A percentile compares a stretch with the other conserved stretches of the same genome.
Conservation (phyloP, 495 filamentous ascomycete species). For the Immersiella caudata region DNA sequence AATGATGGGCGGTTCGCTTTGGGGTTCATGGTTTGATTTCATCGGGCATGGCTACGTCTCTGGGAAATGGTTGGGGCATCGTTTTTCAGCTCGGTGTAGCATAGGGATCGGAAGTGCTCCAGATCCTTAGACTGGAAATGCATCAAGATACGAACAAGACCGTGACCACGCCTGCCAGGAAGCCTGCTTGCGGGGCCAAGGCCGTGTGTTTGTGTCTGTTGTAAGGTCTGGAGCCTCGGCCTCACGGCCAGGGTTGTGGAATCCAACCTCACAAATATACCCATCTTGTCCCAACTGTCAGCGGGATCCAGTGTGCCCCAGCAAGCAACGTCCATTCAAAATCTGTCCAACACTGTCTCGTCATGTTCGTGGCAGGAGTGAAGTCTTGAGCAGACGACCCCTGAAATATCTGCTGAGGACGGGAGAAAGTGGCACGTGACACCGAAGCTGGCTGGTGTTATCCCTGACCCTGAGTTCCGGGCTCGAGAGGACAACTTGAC, state of each 20-base stretch:
- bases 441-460: too few relatives aligned
- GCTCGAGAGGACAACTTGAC: neutral
- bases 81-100: conserved; percentile 41
- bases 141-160: conserved; percentile 37
- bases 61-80: conserved; percentile 32
- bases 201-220: conserved; percentile 6
- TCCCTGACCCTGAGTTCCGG: too few relatives aligned
- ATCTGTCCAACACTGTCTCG: too few relatives aligned
- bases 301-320: too few relatives aligned
- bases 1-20: conserved; percentile 36
- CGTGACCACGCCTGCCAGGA: conserved; percentile 21
- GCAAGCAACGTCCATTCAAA: neutral
- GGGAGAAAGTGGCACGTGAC: too few relatives aligned
- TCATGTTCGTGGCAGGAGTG: too few relatives aligned
- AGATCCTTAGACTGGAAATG: conserved; percentile 44
- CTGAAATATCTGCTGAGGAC: too few relatives aligned
- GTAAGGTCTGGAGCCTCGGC: neutral
- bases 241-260: neutral
- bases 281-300: neutral
- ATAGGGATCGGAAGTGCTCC: conserved; percentile 46
- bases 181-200: conserved; percentile 28
- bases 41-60: conserved; percentile 40
- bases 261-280: neutral
- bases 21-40: conserved; percentile 34
- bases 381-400: too few relatives aligned